Base-by-base conservation (phyloP, 2,329 filamentous ascomycete species). In the Piedraia hortae region DNA sequence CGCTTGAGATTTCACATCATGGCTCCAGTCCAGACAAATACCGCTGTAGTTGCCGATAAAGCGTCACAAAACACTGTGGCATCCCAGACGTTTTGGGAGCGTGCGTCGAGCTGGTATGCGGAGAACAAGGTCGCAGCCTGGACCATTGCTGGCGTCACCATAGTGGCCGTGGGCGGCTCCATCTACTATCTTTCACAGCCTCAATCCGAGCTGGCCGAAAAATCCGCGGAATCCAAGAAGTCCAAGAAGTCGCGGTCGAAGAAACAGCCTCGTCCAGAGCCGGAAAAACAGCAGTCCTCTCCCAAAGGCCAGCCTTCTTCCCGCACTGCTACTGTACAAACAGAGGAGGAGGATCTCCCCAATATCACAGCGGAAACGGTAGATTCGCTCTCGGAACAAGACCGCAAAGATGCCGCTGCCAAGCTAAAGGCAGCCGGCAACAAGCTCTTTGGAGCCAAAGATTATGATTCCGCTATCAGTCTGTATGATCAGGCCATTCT, bases 51-150 rank as follows among this genome's bases (percentile, higher is more conserved):
- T n/a, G n/a, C n/a, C n/a, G n/a, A n/a, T n/a, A n/a, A n/a, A n/a
- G n/a, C n/a, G n/a, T n/a, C n/a, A n/a, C n/a, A n/a, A n/a, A n/a
- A n/a, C n/a, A n/a, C 19, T 5, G 19, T 13, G 9, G 19, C 19
- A 13, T 13, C 19, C 12, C 19, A 21, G 4, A 20, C 24, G n/a
- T 22, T 26, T 18, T 90, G 78, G 78, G 75, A 90, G 47, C 70
- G 80, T 39, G 55, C 91, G 49, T 71, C 78, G 33, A 68, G 56
- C 41, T 97, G 85, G 82, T 78, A 73, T 8, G 74, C 78, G 2
- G 82, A 93, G 45, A 80, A 97, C 53, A 93, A 91, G 55, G 72
- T 75, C 21, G 61, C 82, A 24, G 80, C 89, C 31, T 97, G 91
- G 50, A 91, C 85, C 34, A 75, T 93, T 49, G 85, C 82, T 25